Conservation (phyloP, 768 basidiomycete genomes). For the Tremella mesenterica region DNA sequence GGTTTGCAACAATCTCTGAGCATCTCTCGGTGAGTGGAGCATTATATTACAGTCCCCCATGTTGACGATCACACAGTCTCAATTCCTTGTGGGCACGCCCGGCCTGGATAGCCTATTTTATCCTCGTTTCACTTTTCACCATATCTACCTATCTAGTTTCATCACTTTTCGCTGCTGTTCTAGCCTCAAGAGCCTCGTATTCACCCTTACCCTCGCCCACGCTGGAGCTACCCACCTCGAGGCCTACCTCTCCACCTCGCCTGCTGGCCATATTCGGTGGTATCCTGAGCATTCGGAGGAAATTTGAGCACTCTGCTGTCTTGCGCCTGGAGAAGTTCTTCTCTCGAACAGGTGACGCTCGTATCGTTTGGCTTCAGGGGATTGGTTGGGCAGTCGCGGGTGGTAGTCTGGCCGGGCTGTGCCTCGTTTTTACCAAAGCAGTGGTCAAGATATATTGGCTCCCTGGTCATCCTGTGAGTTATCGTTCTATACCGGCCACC, state of each 20-base stretch:
- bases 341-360: slow-evolving; percentile 69
- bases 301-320: slow-evolving; percentile 11
- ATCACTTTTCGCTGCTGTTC: slow-evolving; percentile 63
- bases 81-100: slow-evolving; percentile 74
- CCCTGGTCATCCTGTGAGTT: slow-evolving; percentile 32
- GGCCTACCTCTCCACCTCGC: slow-evolving; percentile 8
- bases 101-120: slow-evolving; percentile 87
- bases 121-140: slow-evolving; percentile 64
- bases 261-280: slow-evolving; percentile 16
- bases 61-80: slow-evolving; percentile 50
- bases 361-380: slow-evolving; percentile 80
- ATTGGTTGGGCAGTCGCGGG: slow-evolving; percentile 92
- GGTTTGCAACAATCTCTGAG: slow-evolving; percentile 35
- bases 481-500: slow-evolving; percentile 30
- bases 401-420: slow-evolving; percentile 79
- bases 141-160: slow-evolving; percentile 60
- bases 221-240: slow-evolving; percentile 16
- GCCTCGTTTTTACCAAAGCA: slow-evolving; percentile 74
- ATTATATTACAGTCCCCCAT: neutral
- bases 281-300: slow-evolving; percentile 10
- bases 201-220: slow-evolving; percentile 51
- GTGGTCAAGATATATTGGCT: slow-evolving; percentile 41
- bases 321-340: slow-evolving; percentile 62
- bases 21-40: slow-evolving; percentile 25
- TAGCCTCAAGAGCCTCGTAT: slow-evolving; percentile 62